A percentile compares a stretch with the other conserved stretches of the same genome.
Conservation (phyloP, 208 protist genomes). For the Spongospora subterranea region DNA sequence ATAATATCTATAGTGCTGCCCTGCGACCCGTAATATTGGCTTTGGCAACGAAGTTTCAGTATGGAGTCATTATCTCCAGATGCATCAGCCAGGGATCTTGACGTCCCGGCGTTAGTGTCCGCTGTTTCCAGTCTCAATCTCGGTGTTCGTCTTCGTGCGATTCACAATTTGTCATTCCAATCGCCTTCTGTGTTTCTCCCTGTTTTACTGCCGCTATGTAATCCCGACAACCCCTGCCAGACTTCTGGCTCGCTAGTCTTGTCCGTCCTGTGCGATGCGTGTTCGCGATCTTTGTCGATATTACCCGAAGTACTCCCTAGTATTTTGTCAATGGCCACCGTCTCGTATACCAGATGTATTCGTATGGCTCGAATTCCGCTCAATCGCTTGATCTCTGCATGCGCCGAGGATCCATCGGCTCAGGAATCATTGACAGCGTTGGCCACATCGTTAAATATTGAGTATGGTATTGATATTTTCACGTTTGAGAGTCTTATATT, state of each 20-base stretch:
- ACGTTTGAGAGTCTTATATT: background rate
- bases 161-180: background rate
- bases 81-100: too few species aligned
- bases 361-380: conserved; percentile 17
- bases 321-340: background rate
- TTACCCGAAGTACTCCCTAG: background rate
- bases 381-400: background rate
- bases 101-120: too few species aligned
- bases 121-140: conserved; percentile 25
- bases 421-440: background rate
- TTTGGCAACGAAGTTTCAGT: too few species aligned
- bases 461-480: background rate
- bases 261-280: background rate
- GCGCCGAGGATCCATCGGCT: background rate
- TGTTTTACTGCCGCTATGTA: background rate
- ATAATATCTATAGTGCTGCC: too few species aligned
- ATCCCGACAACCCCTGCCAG: background rate
- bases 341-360: background rate
- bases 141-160: conserved; percentile 14
- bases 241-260: background rate
- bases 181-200: background rate
- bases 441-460: background rate
- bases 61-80: too few species aligned
- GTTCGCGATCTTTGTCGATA: background rate
- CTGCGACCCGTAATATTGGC: too few species aligned